Conservation (phyloP, 2,329 filamentous ascomycete genomes). For the Aspergillus ustus region DNA sequence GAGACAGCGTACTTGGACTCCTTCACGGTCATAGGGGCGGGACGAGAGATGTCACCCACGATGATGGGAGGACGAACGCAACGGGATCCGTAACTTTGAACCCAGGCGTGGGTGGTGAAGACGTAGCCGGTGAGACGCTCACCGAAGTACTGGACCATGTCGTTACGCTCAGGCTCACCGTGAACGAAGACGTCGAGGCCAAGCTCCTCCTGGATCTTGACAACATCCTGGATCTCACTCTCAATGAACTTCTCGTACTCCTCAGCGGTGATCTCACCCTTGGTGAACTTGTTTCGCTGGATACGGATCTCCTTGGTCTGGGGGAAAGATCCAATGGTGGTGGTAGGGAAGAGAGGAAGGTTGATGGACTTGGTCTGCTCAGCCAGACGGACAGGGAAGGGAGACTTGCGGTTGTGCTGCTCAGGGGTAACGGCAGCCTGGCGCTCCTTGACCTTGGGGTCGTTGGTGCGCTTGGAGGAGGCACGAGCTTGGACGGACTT, state of each 20-base stretch:
- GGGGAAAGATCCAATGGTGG: conserved; percentile 98
- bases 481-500: conserved; percentile 91
- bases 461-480: conserved; percentile 92
- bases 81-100: conserved; percentile 96
- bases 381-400: conserved; percentile 81
- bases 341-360: conserved; percentile 96
- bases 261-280: conserved; percentile 89
- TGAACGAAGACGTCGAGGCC: conserved; percentile 96
- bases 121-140: conserved; percentile 95
- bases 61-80: conserved; percentile 98
- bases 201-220: conserved; percentile 98
- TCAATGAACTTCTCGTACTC: conserved; percentile 99
- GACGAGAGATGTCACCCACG: conserved; percentile 97
- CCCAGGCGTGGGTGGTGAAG: conserved; percentile 99
- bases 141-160: conserved; percentile 99
- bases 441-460: conserved; percentile 95
- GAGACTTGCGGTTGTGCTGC: conserved; percentile 91
- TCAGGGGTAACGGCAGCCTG: conserved; percentile 82
- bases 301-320: conserved; percentile 99
- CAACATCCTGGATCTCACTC: conserved; percentile 93
- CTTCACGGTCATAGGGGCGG: conserved; percentile 98
- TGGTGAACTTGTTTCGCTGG: conserved; percentile 97
- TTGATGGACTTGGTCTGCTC: conserved; percentile 91
- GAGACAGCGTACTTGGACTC: conserved; percentile 98
- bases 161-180: conserved; percentile 99